phyloP scores from a whole-genome alignment of 495 filamentous ascomycete species.

The Aspergillus campestris region DNA sequence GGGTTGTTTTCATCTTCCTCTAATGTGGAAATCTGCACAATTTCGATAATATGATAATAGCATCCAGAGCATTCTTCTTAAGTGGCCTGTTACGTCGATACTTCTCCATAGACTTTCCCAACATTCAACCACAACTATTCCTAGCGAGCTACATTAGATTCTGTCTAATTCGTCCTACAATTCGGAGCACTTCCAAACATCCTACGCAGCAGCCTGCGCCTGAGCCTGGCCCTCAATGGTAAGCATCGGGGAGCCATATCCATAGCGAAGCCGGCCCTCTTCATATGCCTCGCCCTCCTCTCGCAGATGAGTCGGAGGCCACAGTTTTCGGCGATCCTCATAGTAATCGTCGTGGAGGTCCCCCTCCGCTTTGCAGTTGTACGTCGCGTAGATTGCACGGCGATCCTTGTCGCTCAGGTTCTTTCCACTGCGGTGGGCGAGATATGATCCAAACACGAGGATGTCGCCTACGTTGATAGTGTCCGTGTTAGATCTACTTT shows the following conservation, averaged over 20 bases:
- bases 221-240: conserved; percentile 17
- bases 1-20: no score
- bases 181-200: no score
- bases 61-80: no score
- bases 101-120: no score
- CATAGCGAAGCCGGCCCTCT: conserved; percentile 30
- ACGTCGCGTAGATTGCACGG: conserved; percentile 37
- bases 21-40: no score
- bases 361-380: conserved; percentile 34
- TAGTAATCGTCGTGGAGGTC: conserved; percentile 38
- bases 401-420: conserved; percentile 32
- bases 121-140: no score
- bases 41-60: no score
- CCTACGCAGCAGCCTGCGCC: not conserved
- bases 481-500: not conserved
- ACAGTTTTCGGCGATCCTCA: conserved; percentile 30
- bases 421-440: conserved; percentile 35
- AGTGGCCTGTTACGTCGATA: no score
- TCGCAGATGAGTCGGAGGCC: conserved; percentile 37
- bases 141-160: no score
- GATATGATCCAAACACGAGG: conserved; percentile 36
- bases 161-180: no score
- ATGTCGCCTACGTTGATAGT: conserved; percentile 23
- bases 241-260: conserved; percentile 34
- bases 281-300: conserved; percentile 30